Evolutionary conservation across 805 yeast genomes (phyloP).

Genomic region (Starmerella sirachaensis): DNA sequence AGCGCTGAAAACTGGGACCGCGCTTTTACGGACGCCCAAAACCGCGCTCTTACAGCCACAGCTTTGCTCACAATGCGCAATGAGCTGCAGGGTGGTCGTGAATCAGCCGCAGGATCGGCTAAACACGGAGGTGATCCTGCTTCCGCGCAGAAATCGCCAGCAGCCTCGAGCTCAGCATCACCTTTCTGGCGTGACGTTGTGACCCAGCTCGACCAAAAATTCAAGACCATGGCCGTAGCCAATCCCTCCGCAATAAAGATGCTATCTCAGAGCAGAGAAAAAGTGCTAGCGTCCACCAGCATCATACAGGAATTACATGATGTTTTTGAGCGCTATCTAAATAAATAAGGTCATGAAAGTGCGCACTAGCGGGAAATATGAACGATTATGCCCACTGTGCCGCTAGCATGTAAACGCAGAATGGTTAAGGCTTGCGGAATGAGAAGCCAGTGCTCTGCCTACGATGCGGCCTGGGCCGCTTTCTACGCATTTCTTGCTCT

Average conservation of each 20-base stretch:
- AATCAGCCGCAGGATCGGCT: neutral
- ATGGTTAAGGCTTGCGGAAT: too few species aligned
- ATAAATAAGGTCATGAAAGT: slow-evolving; percentile 1
- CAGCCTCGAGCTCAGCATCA: neutral
- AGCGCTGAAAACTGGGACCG: slow-evolving; percentile 2
- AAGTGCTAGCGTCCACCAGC: slow-evolving; percentile 11
- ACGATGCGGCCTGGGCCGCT: slow-evolving; percentile 1
- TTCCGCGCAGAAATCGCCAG: neutral
- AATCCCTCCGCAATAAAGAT: slow-evolving; percentile 17
- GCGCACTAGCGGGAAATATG: neutral
- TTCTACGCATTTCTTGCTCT: slow-evolving; percentile 4
- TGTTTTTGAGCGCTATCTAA: slow-evolving; percentile 14
- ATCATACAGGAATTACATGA: slow-evolving; percentile 9
- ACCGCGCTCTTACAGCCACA: slow-evolving; percentile 2
- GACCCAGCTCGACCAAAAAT: slow-evolving; percentile 25
- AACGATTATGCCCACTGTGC: neutral
- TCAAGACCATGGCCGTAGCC: slow-evolving; percentile 25
- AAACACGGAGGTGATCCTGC: neutral
- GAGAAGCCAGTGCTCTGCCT: neutral
- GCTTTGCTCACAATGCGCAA: neutral
- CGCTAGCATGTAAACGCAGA: too few species aligned
- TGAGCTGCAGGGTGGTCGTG: slow-evolving; percentile 1
- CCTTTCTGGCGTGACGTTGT: slow-evolving; percentile 30
- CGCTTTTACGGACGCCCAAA: slow-evolving; percentile 15
- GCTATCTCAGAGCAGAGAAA: slow-evolving; percentile 9